A percentile compares a stretch with the other conserved stretches of the same genome.
These are phyloP conservation scores for Coemansia asiatica DNA, from an alignment of 192 early-diverging fungal species.

Conservation along the genomic window DNA sequence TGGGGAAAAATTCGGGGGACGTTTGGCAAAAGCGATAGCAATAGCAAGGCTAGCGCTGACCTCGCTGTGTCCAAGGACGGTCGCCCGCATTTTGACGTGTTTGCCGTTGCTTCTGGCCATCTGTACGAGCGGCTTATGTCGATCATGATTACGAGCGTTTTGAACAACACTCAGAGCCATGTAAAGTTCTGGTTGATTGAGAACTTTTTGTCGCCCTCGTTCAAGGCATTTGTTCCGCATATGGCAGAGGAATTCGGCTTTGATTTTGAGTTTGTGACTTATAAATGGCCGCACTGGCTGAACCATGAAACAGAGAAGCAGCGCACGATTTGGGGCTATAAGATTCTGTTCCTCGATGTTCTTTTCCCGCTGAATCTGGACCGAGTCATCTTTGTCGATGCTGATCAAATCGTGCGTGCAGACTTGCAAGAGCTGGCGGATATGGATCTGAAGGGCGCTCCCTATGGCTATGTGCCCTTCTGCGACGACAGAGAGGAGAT, in stretches of 20 bases:
- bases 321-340: constrained; percentile 98
- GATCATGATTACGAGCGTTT: constrained; percentile 95
- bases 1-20: constrained; percentile 46
- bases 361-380: constrained; percentile 91
- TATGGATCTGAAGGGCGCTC: constrained; percentile 90
- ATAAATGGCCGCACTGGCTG: constrained; percentile 99
- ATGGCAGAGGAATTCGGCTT: constrained; percentile 86
- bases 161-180: constrained; percentile 79
- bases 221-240: constrained; percentile 90
- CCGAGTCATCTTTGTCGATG: constrained; percentile 98
- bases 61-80: constrained; percentile 6
- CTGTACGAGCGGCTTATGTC: constrained; percentile 96
- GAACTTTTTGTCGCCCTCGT: constrained; percentile 95
- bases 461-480: constrained; percentile 96
- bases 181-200: constrained; percentile 99
- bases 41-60: not conserved
- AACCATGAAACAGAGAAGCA: constrained; percentile 91
- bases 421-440: constrained; percentile 91
- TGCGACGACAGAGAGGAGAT: constrained; percentile 90
- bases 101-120: constrained; percentile 97
- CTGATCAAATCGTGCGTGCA: constrained; percentile 96
- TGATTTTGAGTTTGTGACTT: constrained; percentile 94
- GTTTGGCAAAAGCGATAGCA: constrained; percentile 10
- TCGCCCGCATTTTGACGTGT: constrained; percentile 81
- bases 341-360: constrained; percentile 97